Percentiles rank a stretch among this genome's conserved stretches.
Conservation (phyloP, 257 asterid genomes). For the Solanum sitiens region DNA sequence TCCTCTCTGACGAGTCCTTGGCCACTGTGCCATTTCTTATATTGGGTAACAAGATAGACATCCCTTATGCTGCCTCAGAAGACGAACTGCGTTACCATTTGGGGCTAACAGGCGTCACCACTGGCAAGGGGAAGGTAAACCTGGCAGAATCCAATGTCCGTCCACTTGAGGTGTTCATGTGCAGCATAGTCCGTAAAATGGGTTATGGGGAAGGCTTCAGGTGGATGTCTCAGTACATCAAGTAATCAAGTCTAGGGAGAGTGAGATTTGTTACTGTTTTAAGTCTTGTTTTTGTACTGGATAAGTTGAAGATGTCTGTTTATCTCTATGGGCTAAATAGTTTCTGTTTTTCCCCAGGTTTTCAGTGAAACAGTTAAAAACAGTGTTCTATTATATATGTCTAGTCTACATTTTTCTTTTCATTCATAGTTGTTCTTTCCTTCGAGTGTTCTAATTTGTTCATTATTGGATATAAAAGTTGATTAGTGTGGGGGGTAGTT, state of each 20-base stretch:
- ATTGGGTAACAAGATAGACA: constrained; percentile 79
- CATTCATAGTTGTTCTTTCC: background rate
- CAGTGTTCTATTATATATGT: background rate
- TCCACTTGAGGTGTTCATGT: constrained; percentile 78
- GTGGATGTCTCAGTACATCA: constrained; percentile 72
- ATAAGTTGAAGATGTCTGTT: background rate
- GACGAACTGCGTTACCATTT: constrained; percentile 60
- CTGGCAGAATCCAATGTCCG: constrained; percentile 52
- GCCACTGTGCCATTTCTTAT: constrained; percentile 69
- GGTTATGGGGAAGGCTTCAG: constrained; percentile 89
- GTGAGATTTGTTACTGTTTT: constrained; percentile 3
- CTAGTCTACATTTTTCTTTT: background rate
- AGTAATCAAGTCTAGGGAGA: constrained; percentile 13
- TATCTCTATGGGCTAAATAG: background rate
- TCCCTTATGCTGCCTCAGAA: constrained; percentile 76
- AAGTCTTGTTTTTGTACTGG: background rate
- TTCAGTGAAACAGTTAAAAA: background rate
- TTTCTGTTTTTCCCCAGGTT: background rate
- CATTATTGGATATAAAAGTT: background rate
- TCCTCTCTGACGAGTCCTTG: constrained; percentile 66
- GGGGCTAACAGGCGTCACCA: constrained; percentile 56
- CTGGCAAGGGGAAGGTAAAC: constrained; percentile 79
- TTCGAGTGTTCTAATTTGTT: background rate
- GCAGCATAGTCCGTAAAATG: constrained; percentile 89
- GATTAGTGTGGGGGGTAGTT: background rate